Evolutionary conservation across 176 grass and related monocot genomes (phyloP), one percentile per base, ranked within the genome.

Genomic region (Dendrocalamus sinicus): DNA sequence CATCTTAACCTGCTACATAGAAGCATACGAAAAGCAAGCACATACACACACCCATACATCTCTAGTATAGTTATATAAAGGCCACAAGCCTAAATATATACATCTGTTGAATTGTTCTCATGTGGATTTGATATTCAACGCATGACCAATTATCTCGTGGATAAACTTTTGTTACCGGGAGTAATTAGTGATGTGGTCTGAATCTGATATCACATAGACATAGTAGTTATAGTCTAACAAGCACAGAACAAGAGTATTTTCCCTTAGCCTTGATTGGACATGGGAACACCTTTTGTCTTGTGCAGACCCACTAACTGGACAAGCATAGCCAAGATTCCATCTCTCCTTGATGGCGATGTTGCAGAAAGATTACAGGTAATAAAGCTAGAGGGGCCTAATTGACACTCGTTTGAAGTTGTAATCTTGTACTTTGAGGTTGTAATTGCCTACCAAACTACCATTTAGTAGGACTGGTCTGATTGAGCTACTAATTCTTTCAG

Each of bases 291-390:
- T 83, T 83, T 78, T 86, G 89, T 90, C 84, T 66, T 77, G 65
- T 66, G 20, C 54, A 78, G 46, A 23, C 58, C 78, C 73, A 83
- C 65, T 59, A 40, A 41, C 12, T 52, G 6, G 78, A 40, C 10
- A 7, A 48, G 50, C 55, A 28, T 61, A 57, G 73, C 84, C 83
- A 77, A 86, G 89, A 90, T 90, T 86, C 89, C 57, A 15, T 67
- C 84, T 64, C 66, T 13, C 65, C 89, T 57, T 39, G 89, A 90
- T n/a, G 46, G 83, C 9, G 65, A 82, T 70, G 67, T 53, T 26
- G 66, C 12, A 10, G 12, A 81, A 55, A 62, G 53, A 48, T 60
- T 44, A 24, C 48, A 26, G 51, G 51, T 26, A 70, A 37, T 59
- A 44, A 59, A 82, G 80, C 80, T 44, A 55, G 35, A 71, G 35